Evolutionary conservation across 192 early-diverging fungal species (phyloP).

Genomic region (Helicostylum pulchrum): DNA sequence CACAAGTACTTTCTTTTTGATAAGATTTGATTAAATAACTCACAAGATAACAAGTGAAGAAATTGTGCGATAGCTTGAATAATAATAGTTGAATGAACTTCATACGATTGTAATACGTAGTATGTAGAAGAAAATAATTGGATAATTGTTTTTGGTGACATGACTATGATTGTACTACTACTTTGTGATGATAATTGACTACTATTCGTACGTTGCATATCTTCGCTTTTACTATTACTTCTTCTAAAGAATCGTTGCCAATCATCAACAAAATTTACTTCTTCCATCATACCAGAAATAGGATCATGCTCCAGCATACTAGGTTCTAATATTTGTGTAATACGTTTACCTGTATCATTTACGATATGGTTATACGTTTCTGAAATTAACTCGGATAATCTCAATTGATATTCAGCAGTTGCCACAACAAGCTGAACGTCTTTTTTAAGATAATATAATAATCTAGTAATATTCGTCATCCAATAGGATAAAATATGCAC

Average conservation of each 20-base stretch:
- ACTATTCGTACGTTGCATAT: conserved; percentile 45
- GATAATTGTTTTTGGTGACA: conserved; percentile 70
- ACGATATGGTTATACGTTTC: conserved; percentile 65
- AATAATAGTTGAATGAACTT: conserved; percentile 72
- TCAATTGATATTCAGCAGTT: conserved; percentile 68
- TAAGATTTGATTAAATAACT: conserved; percentile 87
- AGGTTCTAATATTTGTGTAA: conserved; percentile 60
- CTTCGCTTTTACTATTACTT: conserved; percentile 20
- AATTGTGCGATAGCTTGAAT: conserved; percentile 74
- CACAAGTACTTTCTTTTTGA: conserved; percentile 68
- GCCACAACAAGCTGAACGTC: conserved; percentile 68
- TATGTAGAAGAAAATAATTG: conserved; percentile 69
- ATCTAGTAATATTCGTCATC: conserved; percentile 78
- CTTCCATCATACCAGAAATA: conserved; percentile 61
- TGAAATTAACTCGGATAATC: conserved; percentile 71
- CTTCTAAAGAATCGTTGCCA: conserved; percentile 54
- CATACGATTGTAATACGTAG: conserved; percentile 65
- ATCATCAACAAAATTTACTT: conserved; percentile 55
- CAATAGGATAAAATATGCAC: conserved; percentile 62
- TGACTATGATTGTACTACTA: not conserved
- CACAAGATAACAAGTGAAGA: conserved; percentile 72
- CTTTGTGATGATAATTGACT: conserved; percentile 37
- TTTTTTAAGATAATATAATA: conserved; percentile 85
- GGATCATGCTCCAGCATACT: conserved; percentile 71
- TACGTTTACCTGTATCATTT: conserved; percentile 56